Evolutionary conservation across 2,329 filamentous ascomycete species (phyloP).

Genomic region (Epichloe gansuensis): DNA sequence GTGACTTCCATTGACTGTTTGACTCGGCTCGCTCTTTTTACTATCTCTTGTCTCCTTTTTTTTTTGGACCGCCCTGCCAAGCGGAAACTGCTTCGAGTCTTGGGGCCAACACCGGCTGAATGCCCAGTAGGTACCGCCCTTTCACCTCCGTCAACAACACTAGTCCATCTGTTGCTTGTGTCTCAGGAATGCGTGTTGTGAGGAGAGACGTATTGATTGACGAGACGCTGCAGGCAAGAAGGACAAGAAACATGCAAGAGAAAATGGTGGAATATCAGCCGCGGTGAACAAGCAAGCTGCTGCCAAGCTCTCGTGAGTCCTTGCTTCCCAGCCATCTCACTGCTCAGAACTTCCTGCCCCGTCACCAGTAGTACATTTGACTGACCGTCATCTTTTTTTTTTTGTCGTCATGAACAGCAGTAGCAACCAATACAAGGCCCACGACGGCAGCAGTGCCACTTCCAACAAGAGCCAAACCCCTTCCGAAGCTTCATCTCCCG

Average conservation of each 20-base stretch:
- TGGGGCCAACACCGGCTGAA: constrained; percentile 20
- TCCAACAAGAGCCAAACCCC: constrained; percentile 23
- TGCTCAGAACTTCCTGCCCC: constrained; percentile 9
- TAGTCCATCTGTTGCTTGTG: not conserved
- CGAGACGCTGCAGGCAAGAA: constrained; percentile 25
- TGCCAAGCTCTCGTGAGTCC: constrained; percentile 39
- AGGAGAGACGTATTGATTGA: not conserved
- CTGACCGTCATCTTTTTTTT: constrained; percentile 12
- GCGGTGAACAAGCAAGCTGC: constrained; percentile 41
- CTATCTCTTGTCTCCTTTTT: not conserved
- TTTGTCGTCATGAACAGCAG: constrained; percentile 10
- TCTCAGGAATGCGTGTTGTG: not conserved
- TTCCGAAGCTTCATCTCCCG: constrained; percentile 32
- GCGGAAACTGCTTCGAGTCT: constrained; percentile 20
- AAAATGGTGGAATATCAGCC: constrained; percentile 38
- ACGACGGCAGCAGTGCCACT: constrained; percentile 20
- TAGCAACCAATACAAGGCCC: constrained; percentile 13
- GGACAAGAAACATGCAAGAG: constrained; percentile 43
- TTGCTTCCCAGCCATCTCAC: constrained; percentile 5
- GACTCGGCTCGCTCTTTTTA: not conserved
- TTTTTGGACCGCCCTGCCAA: constrained; percentile 12
- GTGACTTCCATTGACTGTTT: not conserved
- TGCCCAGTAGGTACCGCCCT: constrained; percentile 21
- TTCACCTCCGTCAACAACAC: constrained; percentile 1
- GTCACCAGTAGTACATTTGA: constrained; percentile 4